Conservation (phyloP, 2,329 filamentous ascomycete species). For the Chlorencoelia australis region DNA sequence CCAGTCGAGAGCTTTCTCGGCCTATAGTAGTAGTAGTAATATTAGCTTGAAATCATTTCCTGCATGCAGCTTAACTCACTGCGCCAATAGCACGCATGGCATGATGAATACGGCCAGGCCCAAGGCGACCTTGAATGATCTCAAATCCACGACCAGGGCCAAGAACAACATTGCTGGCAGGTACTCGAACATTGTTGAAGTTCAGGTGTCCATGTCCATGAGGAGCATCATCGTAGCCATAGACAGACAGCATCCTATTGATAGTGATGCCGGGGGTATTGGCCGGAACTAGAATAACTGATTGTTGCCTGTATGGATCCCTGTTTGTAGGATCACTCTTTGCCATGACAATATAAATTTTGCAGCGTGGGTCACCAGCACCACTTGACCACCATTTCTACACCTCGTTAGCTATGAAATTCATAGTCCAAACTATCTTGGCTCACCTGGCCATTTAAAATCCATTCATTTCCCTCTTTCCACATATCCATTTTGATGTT, state of each 20-base stretch:
- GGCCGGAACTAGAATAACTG: slow-evolving; percentile 79
- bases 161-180: slow-evolving; percentile 73
- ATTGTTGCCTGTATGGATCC: slow-evolving; percentile 82
- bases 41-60: background rate
- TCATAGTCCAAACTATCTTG: background rate
- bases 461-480: slow-evolving; percentile 76
- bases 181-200: slow-evolving; percentile 85
- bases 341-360: slow-evolving; percentile 94
- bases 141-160: slow-evolving; percentile 93
- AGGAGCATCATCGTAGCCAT: slow-evolving; percentile 96
- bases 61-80: slow-evolving; percentile 32
- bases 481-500: slow-evolving; percentile 82
- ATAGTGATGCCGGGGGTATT: slow-evolving; percentile 79
- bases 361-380: slow-evolving; percentile 83
- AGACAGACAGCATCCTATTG: slow-evolving; percentile 85
- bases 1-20: slow-evolving; percentile 88
- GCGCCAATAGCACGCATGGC: slow-evolving; percentile 92
- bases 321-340: slow-evolving; percentile 71
- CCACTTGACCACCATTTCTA: slow-evolving; percentile 99
- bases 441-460: slow-evolving; percentile 75
- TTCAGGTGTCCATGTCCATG: slow-evolving; percentile 91
- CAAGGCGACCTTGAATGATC: slow-evolving; percentile 94
- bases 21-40: slow-evolving; percentile 36
- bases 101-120: slow-evolving; percentile 94
- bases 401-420: slow-evolving; percentile 15